A percentile compares a stretch with the other conserved stretches of the same genome.
These are phyloP conservation scores for Sugiyamaella neomexicana DNA, from an alignment of 1,139 yeast species.

Conservation along the genomic window DNA sequence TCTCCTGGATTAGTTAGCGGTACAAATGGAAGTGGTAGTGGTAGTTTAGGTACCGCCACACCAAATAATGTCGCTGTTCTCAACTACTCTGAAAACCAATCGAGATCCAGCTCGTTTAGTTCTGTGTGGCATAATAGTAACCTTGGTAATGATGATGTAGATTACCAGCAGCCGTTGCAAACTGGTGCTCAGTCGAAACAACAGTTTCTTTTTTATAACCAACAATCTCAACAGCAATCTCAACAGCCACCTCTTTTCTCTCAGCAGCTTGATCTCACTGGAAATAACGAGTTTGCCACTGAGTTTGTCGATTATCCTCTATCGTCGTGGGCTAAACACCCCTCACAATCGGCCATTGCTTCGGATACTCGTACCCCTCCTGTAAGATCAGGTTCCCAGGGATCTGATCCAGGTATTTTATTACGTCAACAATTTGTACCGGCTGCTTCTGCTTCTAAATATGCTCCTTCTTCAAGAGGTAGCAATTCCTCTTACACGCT, in stretches of 20 bases:
- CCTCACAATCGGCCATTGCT: constrained; percentile 6
- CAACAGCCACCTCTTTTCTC: not conserved
- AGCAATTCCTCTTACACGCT: constrained; percentile 44
- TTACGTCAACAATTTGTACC: constrained; percentile 11
- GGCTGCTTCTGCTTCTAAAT: constrained; percentile 18
- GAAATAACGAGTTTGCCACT: constrained; percentile 10
- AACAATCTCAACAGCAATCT: constrained; percentile 2
- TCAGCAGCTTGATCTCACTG: not conserved
- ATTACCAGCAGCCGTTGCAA: not conserved
- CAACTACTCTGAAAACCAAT: constrained; percentile 20
- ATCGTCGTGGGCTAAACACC: constrained; percentile 5
- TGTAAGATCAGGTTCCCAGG: constrained; percentile 19
- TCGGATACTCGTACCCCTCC: constrained; percentile 22
- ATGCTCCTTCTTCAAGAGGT: constrained; percentile 19
- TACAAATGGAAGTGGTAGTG: constrained; percentile 16
- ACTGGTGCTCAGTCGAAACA: not conserved
- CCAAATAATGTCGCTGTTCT: not conserved
- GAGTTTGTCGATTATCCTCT: constrained; percentile 10
- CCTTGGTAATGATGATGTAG: constrained; percentile 4
- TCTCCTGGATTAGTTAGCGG: constrained; percentile 24
- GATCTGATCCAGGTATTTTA: constrained; percentile 18
- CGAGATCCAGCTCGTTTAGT: constrained; percentile 30
- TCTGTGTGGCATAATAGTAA: constrained; percentile 26
- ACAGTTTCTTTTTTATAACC: constrained; percentile 7
- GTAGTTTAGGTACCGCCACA: constrained; percentile 9